A percentile compares a stretch with the other conserved stretches of the same genome.
phyloP scores from a whole-genome alignment of 1,284 basidiomycete genomes.

The Tilletia caries region DNA sequence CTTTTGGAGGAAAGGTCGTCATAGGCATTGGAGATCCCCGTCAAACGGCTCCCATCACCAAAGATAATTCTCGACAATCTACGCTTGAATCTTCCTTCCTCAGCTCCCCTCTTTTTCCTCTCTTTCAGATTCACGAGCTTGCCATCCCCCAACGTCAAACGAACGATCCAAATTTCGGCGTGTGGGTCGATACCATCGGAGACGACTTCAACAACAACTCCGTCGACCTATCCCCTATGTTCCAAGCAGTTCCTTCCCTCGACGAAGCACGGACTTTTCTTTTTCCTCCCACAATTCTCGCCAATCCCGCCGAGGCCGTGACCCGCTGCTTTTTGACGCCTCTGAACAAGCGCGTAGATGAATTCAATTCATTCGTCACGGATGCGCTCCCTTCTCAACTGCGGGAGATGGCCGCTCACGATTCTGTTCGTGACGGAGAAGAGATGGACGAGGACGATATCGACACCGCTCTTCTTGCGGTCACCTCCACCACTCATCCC shows the following conservation, averaged over 20 bases:
- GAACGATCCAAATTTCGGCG: not conserved
- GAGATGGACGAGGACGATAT: too few relatives aligned
- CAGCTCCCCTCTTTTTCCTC: not conserved
- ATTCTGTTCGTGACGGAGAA: too few relatives aligned
- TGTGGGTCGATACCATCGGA: not conserved
- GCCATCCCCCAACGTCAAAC: not conserved
- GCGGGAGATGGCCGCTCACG: too few relatives aligned
- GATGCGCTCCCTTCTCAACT: not conserved
- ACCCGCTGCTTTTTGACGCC: not conserved
- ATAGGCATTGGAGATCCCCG: not conserved
- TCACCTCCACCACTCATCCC: not conserved
- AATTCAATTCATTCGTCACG: not conserved
- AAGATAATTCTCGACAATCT: not conserved
- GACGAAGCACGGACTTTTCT: not conserved
- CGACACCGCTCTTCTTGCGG: too few relatives aligned
- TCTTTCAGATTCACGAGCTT: not conserved
- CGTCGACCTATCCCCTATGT: not conserved
- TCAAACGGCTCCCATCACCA: not conserved
- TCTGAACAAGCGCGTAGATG: not conserved
- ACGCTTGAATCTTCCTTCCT: not conserved
- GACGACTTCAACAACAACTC: not conserved
- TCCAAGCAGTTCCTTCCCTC: not conserved
- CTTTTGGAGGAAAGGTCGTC: not conserved
- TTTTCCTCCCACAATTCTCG: not conserved
- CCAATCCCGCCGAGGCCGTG: not conserved